Evolutionary conservation across 768 basidiomycete species (phyloP).

Genomic region (Strobilomyces echinocephalus): DNA sequence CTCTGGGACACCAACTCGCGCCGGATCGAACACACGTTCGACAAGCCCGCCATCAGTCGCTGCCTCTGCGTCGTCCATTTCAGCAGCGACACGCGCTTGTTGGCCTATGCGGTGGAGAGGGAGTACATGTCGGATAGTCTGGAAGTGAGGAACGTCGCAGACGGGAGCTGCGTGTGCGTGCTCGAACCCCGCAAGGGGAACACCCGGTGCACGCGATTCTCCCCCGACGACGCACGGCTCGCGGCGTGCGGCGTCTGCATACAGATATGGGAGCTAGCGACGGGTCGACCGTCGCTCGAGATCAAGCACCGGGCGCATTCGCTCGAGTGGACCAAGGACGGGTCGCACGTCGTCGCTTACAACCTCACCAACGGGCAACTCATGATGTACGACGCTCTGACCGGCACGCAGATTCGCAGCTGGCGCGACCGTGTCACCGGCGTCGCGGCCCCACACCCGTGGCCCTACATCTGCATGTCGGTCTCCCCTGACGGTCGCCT

Average conservation of each 20-base stretch:
- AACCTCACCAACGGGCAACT: constrained; percentile 24
- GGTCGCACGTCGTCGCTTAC: constrained; percentile 13
- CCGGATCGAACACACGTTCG: constrained; percentile 22
- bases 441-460: constrained; percentile 6
- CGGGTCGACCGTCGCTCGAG: constrained; percentile 18
- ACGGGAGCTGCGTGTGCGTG: constrained; percentile 13
- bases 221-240: constrained; percentile 20
- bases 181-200: constrained; percentile 23
- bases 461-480: constrained; percentile 24
- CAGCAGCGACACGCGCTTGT: constrained; percentile 15
- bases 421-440: constrained; percentile 14
- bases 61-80: constrained; percentile 23
- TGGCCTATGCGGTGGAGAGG: constrained; percentile 20
- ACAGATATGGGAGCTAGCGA: constrained; percentile 20
- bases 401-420: constrained; percentile 16
- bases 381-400: constrained; percentile 20
- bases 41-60: constrained; percentile 20
- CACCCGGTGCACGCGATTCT: constrained; percentile 24
- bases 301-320: constrained; percentile 25
- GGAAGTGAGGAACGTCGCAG: constrained; percentile 13
- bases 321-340: constrained; percentile 24
- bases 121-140: constrained; percentile 25
- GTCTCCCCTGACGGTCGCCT: constrained; percentile 16
- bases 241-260: constrained; percentile 23
- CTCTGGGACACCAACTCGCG: constrained; percentile 21